Evolutionary conservation across 1,139 yeast species (phyloP), one percentile per base, ranked within the genome.

Genomic region (Pichia sp.): DNA sequence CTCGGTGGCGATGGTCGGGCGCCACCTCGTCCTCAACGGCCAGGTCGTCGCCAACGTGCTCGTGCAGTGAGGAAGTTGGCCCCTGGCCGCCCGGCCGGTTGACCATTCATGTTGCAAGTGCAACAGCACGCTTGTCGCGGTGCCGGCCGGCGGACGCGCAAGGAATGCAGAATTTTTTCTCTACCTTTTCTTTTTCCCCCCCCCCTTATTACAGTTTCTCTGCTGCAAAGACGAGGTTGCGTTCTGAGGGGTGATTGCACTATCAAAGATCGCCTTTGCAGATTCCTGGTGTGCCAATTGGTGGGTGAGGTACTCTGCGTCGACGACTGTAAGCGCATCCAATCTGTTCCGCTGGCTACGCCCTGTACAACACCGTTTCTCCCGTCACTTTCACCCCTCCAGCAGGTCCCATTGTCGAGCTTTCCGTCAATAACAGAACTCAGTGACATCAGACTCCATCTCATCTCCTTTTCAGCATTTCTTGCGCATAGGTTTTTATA

Each of bases 41-140:
- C 14, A 44, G 7, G 30, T 45, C 14, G 48, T 50, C 2, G 45
- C 31, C 6, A 50, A 50, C 24, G 24, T 50, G 52, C 38, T n/a
- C 14, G 38, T 45, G 7, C 36, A 12, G 36, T 29, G 33, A 9
- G 34, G 34, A 20, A 20, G 34, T 12, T 31, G 34, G 34, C 34
- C 24, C 24, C 24, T 20, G 24, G 24, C 24, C 24, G 2, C 24
- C 24, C 24, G 24, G 24, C 24, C 24, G 24, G 24, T 20, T 20
- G 24, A 20, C 24, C 24, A 31, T 31, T 31, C 34, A 31, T 31
- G 34, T 31, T 31, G 34, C 34, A 31, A 12, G 12, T 12, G 12
- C 34, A 31, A 31, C 34, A 31, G 12, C 9, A 2, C 34, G 9
- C 12, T 4, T 31, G 34, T 31, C 34, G 34, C 12, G 34, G 5